Percentiles rank a stretch among this genome's conserved stretches.
These are phyloP conservation scores for Secale cereale DNA, from an alignment of 176 grass and related monocot species.

Conservation along the genomic window DNA sequence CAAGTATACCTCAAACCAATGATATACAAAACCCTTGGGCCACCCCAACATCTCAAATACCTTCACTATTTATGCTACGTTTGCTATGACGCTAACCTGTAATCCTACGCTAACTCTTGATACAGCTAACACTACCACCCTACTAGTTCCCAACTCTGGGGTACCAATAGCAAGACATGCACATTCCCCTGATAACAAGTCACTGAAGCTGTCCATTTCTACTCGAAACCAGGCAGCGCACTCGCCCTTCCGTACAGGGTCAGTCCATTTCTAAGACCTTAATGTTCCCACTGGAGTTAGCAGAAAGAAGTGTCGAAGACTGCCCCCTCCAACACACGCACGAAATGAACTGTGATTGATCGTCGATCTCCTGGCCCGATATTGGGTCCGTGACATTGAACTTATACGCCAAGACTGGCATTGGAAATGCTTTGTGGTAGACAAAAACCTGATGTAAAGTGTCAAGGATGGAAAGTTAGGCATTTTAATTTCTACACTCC, in stretches of 20 bases:
- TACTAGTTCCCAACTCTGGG: slow-evolving; percentile 21
- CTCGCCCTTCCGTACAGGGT: neutral
- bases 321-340: slow-evolving; percentile 89
- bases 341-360: slow-evolving; percentile 85
- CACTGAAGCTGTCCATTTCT: slow-evolving; percentile 61
- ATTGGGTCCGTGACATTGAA: slow-evolving; percentile 79
- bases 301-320: slow-evolving; percentile 77
- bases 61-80: slow-evolving; percentile 61
- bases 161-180: neutral
- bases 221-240: neutral
- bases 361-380: slow-evolving; percentile 87
- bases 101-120: slow-evolving; percentile 47
- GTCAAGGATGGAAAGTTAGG: slow-evolving; percentile 3
- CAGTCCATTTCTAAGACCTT: slow-evolving; percentile 96
- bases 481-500: neutral
- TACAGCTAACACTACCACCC: slow-evolving; percentile 33
- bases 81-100: slow-evolving; percentile 50
- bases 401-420: slow-evolving; percentile 89
- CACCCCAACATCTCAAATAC: slow-evolving; percentile 24
- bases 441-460: slow-evolving; percentile 77
- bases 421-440: slow-evolving; percentile 92
- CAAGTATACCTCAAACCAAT: slow-evolving; percentile 82
- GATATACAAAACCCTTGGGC: slow-evolving; percentile 72
- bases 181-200: slow-evolving; percentile 14
- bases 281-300: slow-evolving; percentile 90